Base-by-base conservation (phyloP, 1,284 basidiomycete species). In the Naganishia sp. region DNA sequence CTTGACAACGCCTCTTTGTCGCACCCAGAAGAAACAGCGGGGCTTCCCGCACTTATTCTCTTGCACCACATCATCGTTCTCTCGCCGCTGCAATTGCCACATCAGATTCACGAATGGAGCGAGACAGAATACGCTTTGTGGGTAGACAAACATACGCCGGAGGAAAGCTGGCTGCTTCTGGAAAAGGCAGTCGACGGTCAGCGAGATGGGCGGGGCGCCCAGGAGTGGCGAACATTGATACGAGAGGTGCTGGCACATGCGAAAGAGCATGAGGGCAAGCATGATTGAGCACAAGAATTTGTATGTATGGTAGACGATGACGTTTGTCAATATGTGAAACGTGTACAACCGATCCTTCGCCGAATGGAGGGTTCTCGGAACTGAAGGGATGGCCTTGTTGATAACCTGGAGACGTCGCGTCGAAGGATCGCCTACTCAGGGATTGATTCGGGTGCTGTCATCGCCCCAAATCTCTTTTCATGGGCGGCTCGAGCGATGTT, bases 61-160 rank as follows among this genome's bases (percentile, higher is more conserved):
- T 81, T 95, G 17, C 93, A 96, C 73, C 92, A 96, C 73, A 89
- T 95, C 71, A 83, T 96, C 43, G 91, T 94, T n/a, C 87, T 92
- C 17, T 91, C 90, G 2, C 87, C 90, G 0, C 83, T 95, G 52
- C 85, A 87, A 2, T 83, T 97, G 35, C 93, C 94, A 7, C 92
- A 96, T 76, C 83, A 86, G 57, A 78, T 92, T 57, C 91, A 95
- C 73, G 88, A 89, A 0, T 96, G 94, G 94, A 88, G 90, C 67
- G 91, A 95, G 75, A 85, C 88, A 10, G 93, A 96, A 80, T 97
- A 96, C 57, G 71, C 76, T 5, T 68, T 78, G 4, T 80, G 79
- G 79, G 65, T 78, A 2, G 71, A 73, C 39, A 78, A 78, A 58
- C 79, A 80, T 60, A 64, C 69, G 10, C 71, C 73, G 13, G 70